phyloP scores from a whole-genome alignment of 495 filamentous ascomycete species.

The Opeltia flavorubescens region DNA sequence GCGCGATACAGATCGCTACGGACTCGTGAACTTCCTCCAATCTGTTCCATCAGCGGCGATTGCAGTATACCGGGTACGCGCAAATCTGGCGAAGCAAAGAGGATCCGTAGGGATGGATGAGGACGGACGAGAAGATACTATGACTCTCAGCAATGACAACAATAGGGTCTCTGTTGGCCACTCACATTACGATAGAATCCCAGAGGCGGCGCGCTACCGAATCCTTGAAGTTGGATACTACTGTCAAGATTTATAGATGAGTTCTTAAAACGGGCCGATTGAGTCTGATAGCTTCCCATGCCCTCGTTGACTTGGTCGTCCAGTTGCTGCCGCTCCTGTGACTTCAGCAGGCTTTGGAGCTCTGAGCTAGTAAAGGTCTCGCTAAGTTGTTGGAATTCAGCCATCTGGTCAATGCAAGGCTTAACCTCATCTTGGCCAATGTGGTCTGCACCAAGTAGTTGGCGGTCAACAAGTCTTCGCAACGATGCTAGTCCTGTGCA shows the following conservation, averaged over 20 bases:
- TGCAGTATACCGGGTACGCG: conserved; percentile 48
- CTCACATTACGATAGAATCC: conserved; percentile 35
- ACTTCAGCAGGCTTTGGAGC: conserved; percentile 29
- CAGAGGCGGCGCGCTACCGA: conserved; percentile 8
- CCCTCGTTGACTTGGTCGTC: conserved; percentile 16
- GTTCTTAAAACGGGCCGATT: conserved; percentile 1
- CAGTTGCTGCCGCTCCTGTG: conserved; percentile 17
- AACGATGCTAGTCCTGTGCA: conserved; percentile 42
- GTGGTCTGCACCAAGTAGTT: neutral
- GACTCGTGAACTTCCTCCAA: conserved; percentile 36
- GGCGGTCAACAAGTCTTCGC: conserved; percentile 24
- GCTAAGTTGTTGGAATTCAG: conserved; percentile 38
- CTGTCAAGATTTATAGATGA: neutral
- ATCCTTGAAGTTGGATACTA: conserved; percentile 4
- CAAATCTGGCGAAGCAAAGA: conserved; percentile 49
- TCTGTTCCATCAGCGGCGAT: conserved; percentile 41
- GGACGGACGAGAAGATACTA: conserved; percentile 51
- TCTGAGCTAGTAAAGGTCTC: conserved; percentile 45
- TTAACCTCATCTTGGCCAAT: neutral
- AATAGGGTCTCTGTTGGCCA: neutral
- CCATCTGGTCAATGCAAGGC: conserved; percentile 14
- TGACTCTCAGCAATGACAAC: conserved; percentile 1
- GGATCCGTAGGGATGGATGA: conserved; percentile 45
- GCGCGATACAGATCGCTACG: conserved; percentile 42
- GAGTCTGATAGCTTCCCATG: conserved; percentile 15